A percentile compares a stretch with the other conserved stretches of the same genome.
Conservation (phyloP, 1,139 yeast species). For the Scheffersomyces segobiensis region DNA sequence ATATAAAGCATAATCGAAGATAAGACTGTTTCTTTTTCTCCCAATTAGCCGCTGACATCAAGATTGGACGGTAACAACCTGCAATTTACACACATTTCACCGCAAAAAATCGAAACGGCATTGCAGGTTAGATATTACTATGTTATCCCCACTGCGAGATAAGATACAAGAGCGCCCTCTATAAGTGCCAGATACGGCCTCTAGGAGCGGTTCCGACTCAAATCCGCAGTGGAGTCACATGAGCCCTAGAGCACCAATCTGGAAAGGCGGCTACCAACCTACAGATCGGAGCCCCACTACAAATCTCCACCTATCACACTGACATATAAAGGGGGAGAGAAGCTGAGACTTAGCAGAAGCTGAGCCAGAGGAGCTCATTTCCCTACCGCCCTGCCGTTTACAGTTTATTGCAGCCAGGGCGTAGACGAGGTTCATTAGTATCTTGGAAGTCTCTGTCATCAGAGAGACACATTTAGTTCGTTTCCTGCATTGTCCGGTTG, state of each 20-base stretch:
- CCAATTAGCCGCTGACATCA: not conserved
- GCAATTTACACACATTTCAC: not conserved
- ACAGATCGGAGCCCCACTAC: not conserved
- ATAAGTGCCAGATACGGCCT: not conserved
- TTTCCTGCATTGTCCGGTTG: not conserved
- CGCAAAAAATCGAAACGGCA: not conserved
- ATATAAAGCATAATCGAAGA: not conserved
- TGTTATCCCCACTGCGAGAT: not conserved
- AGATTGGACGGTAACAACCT: not conserved
- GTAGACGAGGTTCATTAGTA: not conserved
- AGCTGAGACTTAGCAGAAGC: not conserved
- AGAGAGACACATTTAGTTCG: not conserved
- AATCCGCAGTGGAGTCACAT: not conserved
- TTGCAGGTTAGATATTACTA: not conserved
- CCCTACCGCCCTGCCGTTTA: not conserved
- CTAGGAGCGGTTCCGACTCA: not conserved
- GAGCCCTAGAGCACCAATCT: not conserved
- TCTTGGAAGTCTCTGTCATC: too few species aligned
- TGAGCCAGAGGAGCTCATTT: not conserved
- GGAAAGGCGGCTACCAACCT: not conserved
- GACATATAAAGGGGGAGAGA: not conserved
- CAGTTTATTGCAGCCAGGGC: not conserved
- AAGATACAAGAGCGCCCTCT: not conserved
- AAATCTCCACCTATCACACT: not conserved
- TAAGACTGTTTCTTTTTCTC: not conserved